phyloP scores from a whole-genome alignment of 805 yeast genomes.

The Priceomyces haplophilus region DNA sequence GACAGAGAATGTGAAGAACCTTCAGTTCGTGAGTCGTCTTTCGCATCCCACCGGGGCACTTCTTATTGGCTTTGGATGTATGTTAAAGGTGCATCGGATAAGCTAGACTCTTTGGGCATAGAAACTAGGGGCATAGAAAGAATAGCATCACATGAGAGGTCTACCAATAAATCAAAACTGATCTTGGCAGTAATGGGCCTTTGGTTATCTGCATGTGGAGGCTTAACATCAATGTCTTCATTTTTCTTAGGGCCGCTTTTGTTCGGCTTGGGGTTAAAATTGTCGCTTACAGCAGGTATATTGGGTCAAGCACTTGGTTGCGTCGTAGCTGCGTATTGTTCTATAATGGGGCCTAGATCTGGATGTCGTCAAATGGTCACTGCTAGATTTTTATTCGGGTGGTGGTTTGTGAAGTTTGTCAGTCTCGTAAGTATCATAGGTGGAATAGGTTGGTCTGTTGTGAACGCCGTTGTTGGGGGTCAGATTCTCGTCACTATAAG shows the following conservation, averaged over 20 bases:
- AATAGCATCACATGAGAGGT: slow-evolving; percentile 62
- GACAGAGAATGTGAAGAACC: neutral
- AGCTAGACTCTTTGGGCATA: slow-evolving; percentile 53
- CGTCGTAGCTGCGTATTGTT: slow-evolving; percentile 74
- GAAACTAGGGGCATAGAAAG: slow-evolving; percentile 82
- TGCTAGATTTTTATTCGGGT: slow-evolving; percentile 77
- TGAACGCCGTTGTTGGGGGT: slow-evolving; percentile 87
- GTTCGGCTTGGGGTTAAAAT: slow-evolving; percentile 65
- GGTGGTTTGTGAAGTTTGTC: slow-evolving; percentile 78
- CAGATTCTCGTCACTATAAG: slow-evolving; percentile 70
- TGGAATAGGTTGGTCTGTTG: slow-evolving; percentile 89
- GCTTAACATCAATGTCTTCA: slow-evolving; percentile 85
- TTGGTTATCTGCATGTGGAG: slow-evolving; percentile 86
- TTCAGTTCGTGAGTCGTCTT: neutral
- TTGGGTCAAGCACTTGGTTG: slow-evolving; percentile 69
- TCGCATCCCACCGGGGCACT: neutral
- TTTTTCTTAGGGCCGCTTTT: slow-evolving; percentile 72
- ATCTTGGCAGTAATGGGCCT: slow-evolving; percentile 57
- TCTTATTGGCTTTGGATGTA: neutral
- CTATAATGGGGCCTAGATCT: slow-evolving; percentile 85
- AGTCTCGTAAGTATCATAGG: slow-evolving; percentile 72
- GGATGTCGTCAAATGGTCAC: slow-evolving; percentile 89
- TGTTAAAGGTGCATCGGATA: neutral
- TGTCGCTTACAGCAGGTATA: slow-evolving; percentile 60
- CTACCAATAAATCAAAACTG: slow-evolving; percentile 31